Conservation (phyloP, 2,329 filamentous ascomycete genomes). For the Podosphaera xanthii region DNA sequence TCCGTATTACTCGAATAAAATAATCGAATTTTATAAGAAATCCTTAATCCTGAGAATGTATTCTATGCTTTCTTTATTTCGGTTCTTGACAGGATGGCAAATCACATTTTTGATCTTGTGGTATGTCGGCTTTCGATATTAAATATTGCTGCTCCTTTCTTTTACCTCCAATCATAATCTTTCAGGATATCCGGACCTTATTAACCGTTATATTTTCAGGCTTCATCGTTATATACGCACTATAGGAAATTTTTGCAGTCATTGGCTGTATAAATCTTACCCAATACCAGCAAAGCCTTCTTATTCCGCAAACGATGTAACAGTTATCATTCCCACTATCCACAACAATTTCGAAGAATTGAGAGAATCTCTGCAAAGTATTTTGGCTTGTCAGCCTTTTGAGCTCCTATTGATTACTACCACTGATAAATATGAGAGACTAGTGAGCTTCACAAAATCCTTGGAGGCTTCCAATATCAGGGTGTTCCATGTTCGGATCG, state of each 20-base stretch:
- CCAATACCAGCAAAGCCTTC: conserved; percentile 62
- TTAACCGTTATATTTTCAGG: conserved; percentile 24
- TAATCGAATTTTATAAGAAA: background rate
- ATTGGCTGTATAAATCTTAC: conserved; percentile 71
- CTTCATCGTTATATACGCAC: conserved; percentile 71
- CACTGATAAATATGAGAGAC: conserved; percentile 47
- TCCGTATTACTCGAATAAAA: background rate
- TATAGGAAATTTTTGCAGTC: conserved; percentile 63
- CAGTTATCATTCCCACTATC: conserved; percentile 82
- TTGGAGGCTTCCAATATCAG: conserved; percentile 38
- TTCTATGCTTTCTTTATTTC: background rate
- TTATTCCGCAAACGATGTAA: conserved; percentile 50
- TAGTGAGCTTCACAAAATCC: conserved; percentile 42
- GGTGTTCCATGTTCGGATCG: conserved; percentile 57
- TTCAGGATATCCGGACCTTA: background rate
- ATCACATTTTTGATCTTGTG: background rate
- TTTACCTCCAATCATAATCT: background rate
- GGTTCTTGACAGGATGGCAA: background rate
- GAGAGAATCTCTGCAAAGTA: conserved; percentile 56
- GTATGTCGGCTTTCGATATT: background rate
- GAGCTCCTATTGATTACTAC: conserved; percentile 76
- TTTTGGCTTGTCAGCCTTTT: conserved; percentile 43
- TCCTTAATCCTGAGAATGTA: background rate
- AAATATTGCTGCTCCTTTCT: background rate
- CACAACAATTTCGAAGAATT: conserved; percentile 71